Percentiles rank a stretch among this genome's conserved stretches.
Conservation (phyloP, 768 basidiomycete species). For the Strobilomyces echinocephalus region DNA sequence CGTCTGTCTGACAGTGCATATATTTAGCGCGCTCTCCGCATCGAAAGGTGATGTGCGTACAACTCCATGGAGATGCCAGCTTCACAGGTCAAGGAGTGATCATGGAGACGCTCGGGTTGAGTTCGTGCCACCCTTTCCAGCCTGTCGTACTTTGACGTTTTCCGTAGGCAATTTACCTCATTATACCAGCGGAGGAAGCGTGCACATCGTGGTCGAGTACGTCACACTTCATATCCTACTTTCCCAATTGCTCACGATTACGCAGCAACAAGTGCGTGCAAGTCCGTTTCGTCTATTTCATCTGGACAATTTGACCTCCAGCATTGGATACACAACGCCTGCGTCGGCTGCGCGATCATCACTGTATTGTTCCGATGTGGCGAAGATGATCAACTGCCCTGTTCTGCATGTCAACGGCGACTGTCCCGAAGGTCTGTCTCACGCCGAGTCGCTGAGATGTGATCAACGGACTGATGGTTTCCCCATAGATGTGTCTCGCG, state of each 20-base stretch:
- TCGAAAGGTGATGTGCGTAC: conserved; percentile 80
- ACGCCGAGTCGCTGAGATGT: not conserved
- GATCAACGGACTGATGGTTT: not conserved
- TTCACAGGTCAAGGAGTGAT: conserved; percentile 89
- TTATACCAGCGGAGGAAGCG: conserved; percentile 85
- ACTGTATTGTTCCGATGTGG: conserved; percentile 81
- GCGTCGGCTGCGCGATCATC: conserved; percentile 81
- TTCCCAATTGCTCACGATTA: not conserved
- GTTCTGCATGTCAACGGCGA: conserved; percentile 92
- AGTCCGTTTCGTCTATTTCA: not conserved
- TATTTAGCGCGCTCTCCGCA: conserved; percentile 8
- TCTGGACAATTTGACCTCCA: conserved; percentile 29
- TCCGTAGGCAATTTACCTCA: conserved; percentile 76
- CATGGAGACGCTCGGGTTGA: conserved; percentile 83
- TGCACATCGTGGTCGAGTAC: conserved; percentile 89
- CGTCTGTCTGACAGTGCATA: not conserved
- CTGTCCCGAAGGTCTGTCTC: conserved; percentile 62
- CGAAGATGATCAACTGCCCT: conserved; percentile 87
- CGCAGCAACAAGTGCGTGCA: conserved; percentile 53
- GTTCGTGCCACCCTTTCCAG: conserved; percentile 35
- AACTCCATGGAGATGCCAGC: conserved; percentile 88
- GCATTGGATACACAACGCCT: conserved; percentile 90
- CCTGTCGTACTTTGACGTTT: not conserved
- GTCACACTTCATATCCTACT: conserved; percentile 23
- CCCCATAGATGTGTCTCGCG: conserved; percentile 70